Conservation (phyloP, 768 basidiomycete genomes). For the Amanita muscaria region DNA sequence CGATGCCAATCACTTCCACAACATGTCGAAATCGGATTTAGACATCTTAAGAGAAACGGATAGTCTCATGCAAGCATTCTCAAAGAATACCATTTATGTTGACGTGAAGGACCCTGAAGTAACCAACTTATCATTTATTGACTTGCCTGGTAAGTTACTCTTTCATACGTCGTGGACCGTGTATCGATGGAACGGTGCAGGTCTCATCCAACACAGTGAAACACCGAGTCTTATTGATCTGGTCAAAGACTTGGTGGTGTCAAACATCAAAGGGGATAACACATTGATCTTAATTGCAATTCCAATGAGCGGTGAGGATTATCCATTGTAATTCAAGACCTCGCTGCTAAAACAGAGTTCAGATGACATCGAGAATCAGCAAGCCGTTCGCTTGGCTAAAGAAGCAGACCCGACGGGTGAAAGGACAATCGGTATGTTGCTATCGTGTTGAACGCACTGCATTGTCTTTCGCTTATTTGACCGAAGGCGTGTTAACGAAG, state of each 20-base stretch:
- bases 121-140: conserved; percentile 44
- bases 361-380: conserved; percentile 67
- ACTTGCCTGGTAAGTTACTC: conserved; percentile 36
- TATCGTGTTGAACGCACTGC: background rate
- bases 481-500: conserved; percentile 64
- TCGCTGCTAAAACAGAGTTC: too few species aligned
- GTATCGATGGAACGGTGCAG: conserved; percentile 20
- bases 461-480: too few species aligned
- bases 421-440: conserved; percentile 53
- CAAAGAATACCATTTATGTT: conserved; percentile 41
- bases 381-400: conserved; percentile 44
- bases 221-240: conserved; percentile 30
- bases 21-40: conserved; percentile 20
- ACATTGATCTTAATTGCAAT: conserved; percentile 59
- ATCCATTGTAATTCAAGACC: too few species aligned
- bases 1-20: conserved; percentile 16
- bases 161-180: conserved; percentile 12
- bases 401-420: conserved; percentile 42
- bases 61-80: conserved; percentile 23
- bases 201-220: conserved; percentile 48
- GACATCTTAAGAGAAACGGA: conserved; percentile 6
- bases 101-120: conserved; percentile 34
- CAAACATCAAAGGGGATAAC: conserved; percentile 38
- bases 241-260: conserved; percentile 39
- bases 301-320: conserved; percentile 49